Evolutionary conservation across 352 stramenopile species (phyloP).

Genomic region (Pythium chondricola): DNA sequence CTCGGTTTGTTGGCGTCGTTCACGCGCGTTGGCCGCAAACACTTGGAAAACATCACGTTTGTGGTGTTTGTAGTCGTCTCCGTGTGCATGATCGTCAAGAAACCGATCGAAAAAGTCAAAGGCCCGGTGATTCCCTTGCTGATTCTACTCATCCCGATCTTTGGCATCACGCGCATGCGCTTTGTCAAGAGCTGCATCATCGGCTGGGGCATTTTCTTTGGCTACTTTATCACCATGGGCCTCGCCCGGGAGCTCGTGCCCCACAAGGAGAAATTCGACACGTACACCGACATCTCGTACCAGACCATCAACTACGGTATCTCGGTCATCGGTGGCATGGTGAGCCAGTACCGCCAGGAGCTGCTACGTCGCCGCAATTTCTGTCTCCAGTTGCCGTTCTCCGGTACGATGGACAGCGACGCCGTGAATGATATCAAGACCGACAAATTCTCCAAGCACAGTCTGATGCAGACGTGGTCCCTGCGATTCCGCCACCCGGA

Average conservation of each 20-base stretch:
- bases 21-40: constrained; percentile 32
- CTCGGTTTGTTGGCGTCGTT: constrained; percentile 51
- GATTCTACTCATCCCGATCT: constrained; percentile 80
- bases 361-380: constrained; percentile 71
- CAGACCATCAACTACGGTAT: constrained; percentile 82
- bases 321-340: constrained; percentile 70
- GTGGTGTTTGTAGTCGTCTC: constrained; percentile 54
- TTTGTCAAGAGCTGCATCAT: constrained; percentile 69
- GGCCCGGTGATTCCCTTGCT: constrained; percentile 67
- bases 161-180: constrained; percentile 79
- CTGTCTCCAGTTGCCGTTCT: constrained; percentile 69
- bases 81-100: constrained; percentile 70
- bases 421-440: constrained; percentile 50
- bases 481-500: constrained; percentile 66
- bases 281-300: constrained; percentile 71
- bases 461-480: constrained; percentile 58
- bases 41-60: constrained; percentile 63
- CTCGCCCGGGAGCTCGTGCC: constrained; percentile 34
- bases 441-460: constrained; percentile 67
- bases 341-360: constrained; percentile 81
- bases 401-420: constrained; percentile 60
- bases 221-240: constrained; percentile 58
- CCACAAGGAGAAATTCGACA: constrained; percentile 38
- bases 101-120: constrained; percentile 60
- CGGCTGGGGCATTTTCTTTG: constrained; percentile 66